Evolutionary conservation across 805 yeast genomes (phyloP).

Genomic region (Wickerhamiella alocasiicola): DNA sequence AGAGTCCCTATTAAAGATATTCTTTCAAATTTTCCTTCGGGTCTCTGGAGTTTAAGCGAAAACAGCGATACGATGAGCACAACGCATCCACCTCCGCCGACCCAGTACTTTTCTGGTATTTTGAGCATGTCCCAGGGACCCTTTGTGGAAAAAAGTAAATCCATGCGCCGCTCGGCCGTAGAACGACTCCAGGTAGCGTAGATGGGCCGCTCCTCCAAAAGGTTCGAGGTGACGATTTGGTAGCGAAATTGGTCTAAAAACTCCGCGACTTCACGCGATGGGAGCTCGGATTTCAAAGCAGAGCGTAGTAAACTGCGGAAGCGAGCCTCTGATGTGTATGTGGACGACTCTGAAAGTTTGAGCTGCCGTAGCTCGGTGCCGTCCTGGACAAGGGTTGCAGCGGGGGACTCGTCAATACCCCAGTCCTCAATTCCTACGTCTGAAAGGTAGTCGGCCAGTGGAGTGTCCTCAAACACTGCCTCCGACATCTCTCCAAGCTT

Average conservation of each 20-base stretch:
- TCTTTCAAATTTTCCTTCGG: neutral
- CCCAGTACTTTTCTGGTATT: conserved; percentile 19
- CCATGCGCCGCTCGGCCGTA: conserved; percentile 15
- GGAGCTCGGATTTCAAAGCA: conserved; percentile 22
- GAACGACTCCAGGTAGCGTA: conserved; percentile 19
- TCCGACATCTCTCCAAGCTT: neutral
- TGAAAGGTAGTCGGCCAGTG: conserved; percentile 23
- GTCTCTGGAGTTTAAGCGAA: conserved; percentile 8
- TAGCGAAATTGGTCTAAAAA: conserved; percentile 44
- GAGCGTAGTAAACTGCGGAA: conserved; percentile 20
- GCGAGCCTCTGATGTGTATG: conserved; percentile 15
- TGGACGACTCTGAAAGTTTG: conserved; percentile 9
- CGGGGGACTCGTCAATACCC: conserved; percentile 23
- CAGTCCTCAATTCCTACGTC: conserved; percentile 26
- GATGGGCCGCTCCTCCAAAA: conserved; percentile 32
- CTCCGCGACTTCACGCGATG: conserved; percentile 22
- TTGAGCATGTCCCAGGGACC: conserved; percentile 15
- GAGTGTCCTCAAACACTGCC: conserved; percentile 25
- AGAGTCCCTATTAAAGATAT: conserved; percentile 22
- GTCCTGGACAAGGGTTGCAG: neutral
- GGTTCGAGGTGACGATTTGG: conserved; percentile 36
- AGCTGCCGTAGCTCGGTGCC: conserved; percentile 13
- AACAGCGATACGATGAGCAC: conserved; percentile 26
- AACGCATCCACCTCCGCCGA: conserved; percentile 29
- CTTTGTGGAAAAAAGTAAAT: conserved; percentile 15